Percentiles rank a stretch among this genome's conserved stretches.
Conservation (phyloP, 1,284 basidiomycete genomes). For the Flammula alnicola region DNA sequence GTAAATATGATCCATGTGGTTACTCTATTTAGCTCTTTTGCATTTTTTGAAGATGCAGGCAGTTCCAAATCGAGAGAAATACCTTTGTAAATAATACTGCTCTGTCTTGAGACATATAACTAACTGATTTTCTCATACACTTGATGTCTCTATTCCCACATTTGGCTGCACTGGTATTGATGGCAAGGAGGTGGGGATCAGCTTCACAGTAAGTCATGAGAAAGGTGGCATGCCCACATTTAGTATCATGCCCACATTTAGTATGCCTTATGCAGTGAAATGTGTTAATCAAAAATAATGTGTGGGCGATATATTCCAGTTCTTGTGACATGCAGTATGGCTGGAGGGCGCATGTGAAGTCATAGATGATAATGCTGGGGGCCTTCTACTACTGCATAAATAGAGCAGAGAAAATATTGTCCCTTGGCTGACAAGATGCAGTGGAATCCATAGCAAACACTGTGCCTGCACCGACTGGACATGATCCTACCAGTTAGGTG, state of each 20-base stretch:
- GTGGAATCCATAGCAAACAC: constrained; percentile 36
- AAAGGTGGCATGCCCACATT: constrained; percentile 31
- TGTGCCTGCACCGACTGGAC: constrained; percentile 35
- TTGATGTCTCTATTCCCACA: constrained; percentile 35
- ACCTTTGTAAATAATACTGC: constrained; percentile 31
- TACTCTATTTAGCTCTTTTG: too few relatives aligned
- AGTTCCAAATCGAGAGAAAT: constrained; percentile 36
- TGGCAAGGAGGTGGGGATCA: constrained; percentile 26
- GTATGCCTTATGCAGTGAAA: constrained; percentile 36
- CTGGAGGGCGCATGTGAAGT: constrained; percentile 34
- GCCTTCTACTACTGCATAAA: constrained; percentile 28
- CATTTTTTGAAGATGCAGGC: constrained; percentile 10
- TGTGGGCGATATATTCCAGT: constrained; percentile 33
- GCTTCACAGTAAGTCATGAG: constrained; percentile 28
- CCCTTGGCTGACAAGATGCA: constrained; percentile 33
- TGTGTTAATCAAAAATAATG: constrained; percentile 34
- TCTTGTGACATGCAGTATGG: constrained; percentile 26
- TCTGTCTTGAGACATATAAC: constrained; percentile 31
- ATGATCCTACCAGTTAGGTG: constrained; percentile 30
- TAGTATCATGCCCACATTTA: constrained; percentile 29
- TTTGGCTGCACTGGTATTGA: constrained; percentile 39
- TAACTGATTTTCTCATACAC: constrained; percentile 34
- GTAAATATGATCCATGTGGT: too few relatives aligned
- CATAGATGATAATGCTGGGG: constrained; percentile 32
- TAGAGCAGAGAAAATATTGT: constrained; percentile 39